These are phyloP conservation scores for Fraxinus albicans DNA, from an alignment of 305 asterid genomes.

Conservation along the genomic window DNA sequence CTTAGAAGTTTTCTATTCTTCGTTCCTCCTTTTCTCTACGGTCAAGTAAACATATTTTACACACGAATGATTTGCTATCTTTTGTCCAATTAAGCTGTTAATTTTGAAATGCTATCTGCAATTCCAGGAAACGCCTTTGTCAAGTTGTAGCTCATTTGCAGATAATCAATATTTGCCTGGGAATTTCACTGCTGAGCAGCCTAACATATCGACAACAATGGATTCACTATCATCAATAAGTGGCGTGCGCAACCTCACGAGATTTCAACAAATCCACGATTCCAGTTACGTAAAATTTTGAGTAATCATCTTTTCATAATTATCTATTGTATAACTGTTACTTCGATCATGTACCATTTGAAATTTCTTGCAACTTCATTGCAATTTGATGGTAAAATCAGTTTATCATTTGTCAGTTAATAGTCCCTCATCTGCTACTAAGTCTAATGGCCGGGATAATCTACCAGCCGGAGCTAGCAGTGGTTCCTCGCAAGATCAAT, in stretches of 20 bases:
- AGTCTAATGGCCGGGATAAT: slow-evolving; percentile 41
- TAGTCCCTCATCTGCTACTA: slow-evolving; percentile 61
- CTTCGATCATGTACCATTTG: not conserved
- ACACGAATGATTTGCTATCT: not conserved
- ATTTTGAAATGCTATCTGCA: slow-evolving; percentile 5
- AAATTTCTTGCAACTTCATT: not conserved
- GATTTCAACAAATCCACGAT: not conserved
- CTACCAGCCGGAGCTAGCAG: slow-evolving; percentile 56
- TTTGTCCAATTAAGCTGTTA: not conserved
- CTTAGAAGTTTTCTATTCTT: not conserved
- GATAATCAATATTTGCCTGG: slow-evolving; percentile 41
- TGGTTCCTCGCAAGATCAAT: slow-evolving; percentile 68
- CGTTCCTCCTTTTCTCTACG: not conserved
- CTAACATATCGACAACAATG: slow-evolving; percentile 38
- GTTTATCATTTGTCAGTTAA: slow-evolving; percentile 43
- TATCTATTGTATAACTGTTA: not conserved
- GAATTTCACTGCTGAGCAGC: slow-evolving; percentile 35
- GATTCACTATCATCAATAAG: slow-evolving; percentile 74
- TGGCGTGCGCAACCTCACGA: slow-evolving; percentile 32
- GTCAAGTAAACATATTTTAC: not conserved
- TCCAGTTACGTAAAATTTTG: not conserved
- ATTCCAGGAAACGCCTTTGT: slow-evolving; percentile 42
- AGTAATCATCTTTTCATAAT: not conserved
- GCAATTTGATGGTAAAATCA: not conserved
- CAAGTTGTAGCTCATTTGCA: slow-evolving; percentile 32